Evolutionary conservation across 108 stramenopile genomes (phyloP), one percentile per base, ranked within the genome.

Genomic region (Cylindrotheca closterium): DNA sequence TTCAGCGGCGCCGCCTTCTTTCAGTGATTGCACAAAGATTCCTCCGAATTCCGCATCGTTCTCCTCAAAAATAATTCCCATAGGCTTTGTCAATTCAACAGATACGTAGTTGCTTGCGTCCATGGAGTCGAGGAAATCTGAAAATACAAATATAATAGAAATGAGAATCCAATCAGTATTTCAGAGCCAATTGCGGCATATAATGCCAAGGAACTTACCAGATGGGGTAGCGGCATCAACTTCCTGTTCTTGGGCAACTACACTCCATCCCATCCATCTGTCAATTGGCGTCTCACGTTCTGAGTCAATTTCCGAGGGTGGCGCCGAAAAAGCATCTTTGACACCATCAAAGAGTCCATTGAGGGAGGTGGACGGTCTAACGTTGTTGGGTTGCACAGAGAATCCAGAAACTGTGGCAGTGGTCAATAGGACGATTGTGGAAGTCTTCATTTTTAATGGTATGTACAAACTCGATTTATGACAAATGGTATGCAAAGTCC

Each of bases 21-120:
- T 74, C 18, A 94, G 54, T 51, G 85, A 83, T 28, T 88, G 82
- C 19, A 91, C 85, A 74, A 91, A 94, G 30, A 94, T 88, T 4
- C 93, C 93, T 29, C 90, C 93, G 46, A 65, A 79, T 64, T 88
- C 77, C 21, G 79, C 73, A 64, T 91, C 93, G 67, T 94, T 94
- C 66, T 94, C 93, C 79, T 91, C 93, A 67, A 94, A 94, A 28
- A 94, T 84, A 48, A 94, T 91, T 0, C 93, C 93, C 93, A 94
- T 94, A 18, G 93, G 93, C 79, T 94, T 94, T 12, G 79, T 0
- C 34, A 94, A 79, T 25, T 51, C 51, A 25, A 82, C 78, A 45
- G 77, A 61, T 53, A 90, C 61, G 63, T 94, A 94, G 75, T 91
- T 94, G 2, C 55, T 67, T 30, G 74, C 74, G 62, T 91, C 89